Base-by-base conservation (phyloP, 345 rosid species). In the Pugionium cornutum region DNA sequence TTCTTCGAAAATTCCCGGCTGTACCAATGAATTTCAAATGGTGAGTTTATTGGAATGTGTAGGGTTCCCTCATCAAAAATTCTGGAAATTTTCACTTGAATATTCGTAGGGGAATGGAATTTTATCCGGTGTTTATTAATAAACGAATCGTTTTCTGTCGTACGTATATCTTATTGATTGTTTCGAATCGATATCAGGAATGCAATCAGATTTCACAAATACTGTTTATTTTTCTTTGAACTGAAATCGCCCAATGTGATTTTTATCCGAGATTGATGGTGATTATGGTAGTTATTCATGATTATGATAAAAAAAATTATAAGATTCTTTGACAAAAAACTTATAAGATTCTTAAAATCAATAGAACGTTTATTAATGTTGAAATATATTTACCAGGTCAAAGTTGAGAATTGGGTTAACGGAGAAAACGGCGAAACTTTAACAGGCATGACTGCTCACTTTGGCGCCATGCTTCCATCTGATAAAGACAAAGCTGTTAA, bases 321-420 rank as follows among this genome's bases (percentile, higher is more conserved):
- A 18, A 18, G 18, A 18, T 18, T 18, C 18, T 18, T 18, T 18
- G 18, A 18, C 18, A 18, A 18, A 18, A 18, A 18, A 18, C 18
- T 18, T 18, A 18, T 18, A 18, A 18, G 18, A 18, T 18, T 18
- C 18, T 18, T 18, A 18, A 18, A 18, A 18, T 18, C 18, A 18
- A 18, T 18, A 18, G 18, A 18, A 18, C 18, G 18, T 34, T 34
- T 34, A 5, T 34, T 34, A 3, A 34, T 34, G 36, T 34, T 34
- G 3, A 5, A 34, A 2, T 39, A 42, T 52, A 6, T 42, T 43
- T 1, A 9, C 18, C 70, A 94, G 99, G 96, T 83, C 55, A 95
- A 84, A 76, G 88, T 91, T 27, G 82, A 83, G 81, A 84, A 68
- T 36, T 95, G 96, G 97, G 78, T 81, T 39, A 50, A 91, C 54